Evolutionary conservation across 805 yeast species (phyloP).

Genomic region (Pichia membranifaciens): DNA sequence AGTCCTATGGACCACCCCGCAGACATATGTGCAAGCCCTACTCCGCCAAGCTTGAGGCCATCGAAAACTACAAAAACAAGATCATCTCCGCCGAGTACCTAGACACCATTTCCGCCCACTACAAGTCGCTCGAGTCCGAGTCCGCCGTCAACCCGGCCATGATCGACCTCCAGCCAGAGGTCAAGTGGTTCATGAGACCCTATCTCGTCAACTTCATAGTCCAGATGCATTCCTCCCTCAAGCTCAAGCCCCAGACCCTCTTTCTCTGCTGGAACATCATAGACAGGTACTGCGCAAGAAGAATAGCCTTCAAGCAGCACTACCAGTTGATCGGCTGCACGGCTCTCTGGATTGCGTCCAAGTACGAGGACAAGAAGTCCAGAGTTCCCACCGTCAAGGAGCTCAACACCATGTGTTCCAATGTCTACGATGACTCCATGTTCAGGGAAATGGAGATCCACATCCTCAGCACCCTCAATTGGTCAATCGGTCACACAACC

Average conservation of each 20-base stretch:
- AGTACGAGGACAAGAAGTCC: constrained; percentile 58
- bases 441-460: constrained; percentile 44
- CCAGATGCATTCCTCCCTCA: constrained; percentile 56
- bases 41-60: constrained; percentile 39
- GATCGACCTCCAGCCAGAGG: constrained; percentile 84
- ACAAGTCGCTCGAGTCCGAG: constrained; percentile 36
- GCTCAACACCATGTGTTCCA: constrained; percentile 49
- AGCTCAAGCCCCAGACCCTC: constrained; percentile 60
- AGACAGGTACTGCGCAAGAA: constrained; percentile 85
- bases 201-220: constrained; percentile 74
- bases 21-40: constrained; percentile 29
- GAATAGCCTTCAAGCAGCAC: constrained; percentile 80
- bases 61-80: constrained; percentile 42
- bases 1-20: constrained; percentile 32
- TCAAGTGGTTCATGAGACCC: constrained; percentile 66
- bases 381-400: constrained; percentile 53
- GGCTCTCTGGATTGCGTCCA: constrained; percentile 89
- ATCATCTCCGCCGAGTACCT: constrained; percentile 39
- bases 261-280: constrained; percentile 68
- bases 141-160: constrained; percentile 42
- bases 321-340: constrained; percentile 88
- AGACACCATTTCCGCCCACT: constrained; percentile 33
- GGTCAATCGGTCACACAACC: constrained; percentile 41
- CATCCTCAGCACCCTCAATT: constrained; percentile 35
- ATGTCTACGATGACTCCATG: constrained; percentile 46